phyloP scores from a whole-genome alignment of 176 grass and related monocot species.

The Oryza longistaminata region DNA sequence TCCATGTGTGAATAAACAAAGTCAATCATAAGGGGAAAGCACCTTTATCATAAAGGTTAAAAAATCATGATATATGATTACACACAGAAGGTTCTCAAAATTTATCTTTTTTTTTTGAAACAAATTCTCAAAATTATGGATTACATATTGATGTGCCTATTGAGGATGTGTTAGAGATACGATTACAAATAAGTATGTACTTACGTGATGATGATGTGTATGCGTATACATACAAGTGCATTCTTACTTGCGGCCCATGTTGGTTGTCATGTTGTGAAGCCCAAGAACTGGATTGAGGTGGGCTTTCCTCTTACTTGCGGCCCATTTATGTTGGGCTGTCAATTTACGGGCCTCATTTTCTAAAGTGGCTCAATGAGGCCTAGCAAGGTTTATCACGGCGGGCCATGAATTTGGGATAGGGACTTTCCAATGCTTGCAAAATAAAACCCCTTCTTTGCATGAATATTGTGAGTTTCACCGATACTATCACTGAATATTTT shows the following conservation, averaged over 20 bases:
- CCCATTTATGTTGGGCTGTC: no score
- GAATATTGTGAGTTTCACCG: not conserved
- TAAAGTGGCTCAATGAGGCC: no score
- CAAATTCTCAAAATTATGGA: not conserved
- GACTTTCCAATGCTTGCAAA: not conserved
- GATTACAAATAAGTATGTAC: no score
- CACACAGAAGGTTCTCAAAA: not conserved
- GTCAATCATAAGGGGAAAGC: not conserved
- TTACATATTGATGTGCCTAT: no score
- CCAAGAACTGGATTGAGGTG: not conserved
- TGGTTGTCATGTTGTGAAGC: not conserved
- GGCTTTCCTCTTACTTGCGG: not conserved
- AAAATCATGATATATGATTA: not conserved
- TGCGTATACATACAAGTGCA: no score
- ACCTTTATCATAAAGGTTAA: not conserved
- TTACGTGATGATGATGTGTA: no score
- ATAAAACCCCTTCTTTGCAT: not conserved
- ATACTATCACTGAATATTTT: not conserved
- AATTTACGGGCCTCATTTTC: no score
- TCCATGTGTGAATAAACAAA: not conserved
- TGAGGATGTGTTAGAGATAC: no score
- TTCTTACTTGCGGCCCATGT: not conserved
- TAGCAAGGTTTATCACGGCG: no score
- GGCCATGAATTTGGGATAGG: no score
- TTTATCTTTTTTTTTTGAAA: no score